Evolutionary conservation across 352 stramenopile species (phyloP).

Genomic region (Phytophthora europaea): DNA sequence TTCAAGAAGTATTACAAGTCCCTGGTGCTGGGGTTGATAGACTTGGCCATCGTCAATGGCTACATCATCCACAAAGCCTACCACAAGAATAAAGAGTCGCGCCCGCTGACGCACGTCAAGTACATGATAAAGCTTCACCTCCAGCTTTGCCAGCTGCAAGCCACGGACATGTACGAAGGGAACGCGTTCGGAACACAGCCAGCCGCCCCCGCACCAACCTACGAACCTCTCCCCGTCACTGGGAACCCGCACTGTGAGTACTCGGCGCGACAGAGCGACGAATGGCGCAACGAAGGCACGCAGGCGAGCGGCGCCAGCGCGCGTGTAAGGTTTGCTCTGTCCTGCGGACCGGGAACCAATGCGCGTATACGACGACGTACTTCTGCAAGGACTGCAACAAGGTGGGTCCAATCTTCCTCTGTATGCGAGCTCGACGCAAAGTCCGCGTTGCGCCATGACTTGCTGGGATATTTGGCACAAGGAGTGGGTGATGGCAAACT

Average conservation of each 20-base stretch:
- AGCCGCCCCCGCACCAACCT: neutral
- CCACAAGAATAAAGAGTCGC: slow-evolving; percentile 5
- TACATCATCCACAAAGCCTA: slow-evolving; percentile 25
- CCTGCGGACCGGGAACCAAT: neutral
- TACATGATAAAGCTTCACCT: neutral
- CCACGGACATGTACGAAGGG: neutral
- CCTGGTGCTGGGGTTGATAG: too few relatives aligned
- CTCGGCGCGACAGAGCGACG: too few relatives aligned
- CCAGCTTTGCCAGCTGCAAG: neutral
- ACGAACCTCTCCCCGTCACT: neutral
- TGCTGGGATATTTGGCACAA: neutral
- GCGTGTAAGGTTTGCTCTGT: neutral
- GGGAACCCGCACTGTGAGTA: neutral
- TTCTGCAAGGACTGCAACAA: slow-evolving; percentile 2
- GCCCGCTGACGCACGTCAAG: neutral
- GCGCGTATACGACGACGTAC: slow-evolving; percentile 1
- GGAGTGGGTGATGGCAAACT: neutral
- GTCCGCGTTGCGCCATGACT: slow-evolving; percentile 1
- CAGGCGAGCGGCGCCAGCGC: neutral
- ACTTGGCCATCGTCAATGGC: neutral
- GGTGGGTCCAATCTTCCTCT: neutral
- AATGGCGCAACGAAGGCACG: too few relatives aligned
- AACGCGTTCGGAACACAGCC: neutral
- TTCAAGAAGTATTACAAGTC: too few relatives aligned
- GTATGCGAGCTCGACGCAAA: slow-evolving; percentile 2